These are phyloP conservation scores for Senna siamea DNA, from an alignment of 306 rosid species.

Conservation along the genomic window DNA sequence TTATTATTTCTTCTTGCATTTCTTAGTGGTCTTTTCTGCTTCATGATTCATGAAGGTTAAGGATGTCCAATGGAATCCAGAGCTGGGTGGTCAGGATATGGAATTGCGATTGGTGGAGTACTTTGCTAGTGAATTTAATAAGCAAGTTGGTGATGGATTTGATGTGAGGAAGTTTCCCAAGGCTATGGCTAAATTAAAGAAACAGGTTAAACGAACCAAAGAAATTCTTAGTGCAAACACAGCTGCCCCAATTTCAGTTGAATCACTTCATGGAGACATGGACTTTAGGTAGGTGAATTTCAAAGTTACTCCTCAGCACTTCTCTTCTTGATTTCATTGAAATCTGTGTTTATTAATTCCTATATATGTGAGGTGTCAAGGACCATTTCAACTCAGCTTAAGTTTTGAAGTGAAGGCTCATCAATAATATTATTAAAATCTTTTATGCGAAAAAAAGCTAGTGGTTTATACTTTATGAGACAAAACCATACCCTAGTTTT, in stretches of 20 bases:
- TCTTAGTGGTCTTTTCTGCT: slow-evolving; percentile 21
- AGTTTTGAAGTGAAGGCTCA: background rate
- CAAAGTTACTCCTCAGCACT: slow-evolving; percentile 2
- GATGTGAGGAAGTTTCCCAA: slow-evolving; percentile 88
- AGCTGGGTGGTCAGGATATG: slow-evolving; percentile 90
- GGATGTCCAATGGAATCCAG: slow-evolving; percentile 96
- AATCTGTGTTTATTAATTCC: slow-evolving; percentile 12
- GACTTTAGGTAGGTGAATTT: slow-evolving; percentile 77
- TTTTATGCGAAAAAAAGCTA: background rate
- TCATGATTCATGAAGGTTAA: slow-evolving; percentile 65
- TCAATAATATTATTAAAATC: background rate
- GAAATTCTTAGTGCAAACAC: slow-evolving; percentile 98
- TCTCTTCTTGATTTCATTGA: slow-evolving; percentile 20
- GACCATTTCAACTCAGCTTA: background rate
- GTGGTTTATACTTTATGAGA: slow-evolving; percentile 7
- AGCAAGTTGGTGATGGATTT: slow-evolving; percentile 80
- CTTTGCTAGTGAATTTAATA: slow-evolving; percentile 89
- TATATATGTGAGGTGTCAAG: background rate
- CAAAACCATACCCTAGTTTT: background rate
- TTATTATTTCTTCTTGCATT: slow-evolving; percentile 5
- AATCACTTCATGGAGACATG: slow-evolving; percentile 80
- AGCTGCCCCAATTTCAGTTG: slow-evolving; percentile 93
- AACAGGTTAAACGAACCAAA: slow-evolving; percentile 94
- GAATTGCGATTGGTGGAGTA: slow-evolving; percentile 86
- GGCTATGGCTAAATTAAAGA: slow-evolving; percentile 98